phyloP scores from a whole-genome alignment of 805 yeast species.

The Barnettozyma pratensis region DNA sequence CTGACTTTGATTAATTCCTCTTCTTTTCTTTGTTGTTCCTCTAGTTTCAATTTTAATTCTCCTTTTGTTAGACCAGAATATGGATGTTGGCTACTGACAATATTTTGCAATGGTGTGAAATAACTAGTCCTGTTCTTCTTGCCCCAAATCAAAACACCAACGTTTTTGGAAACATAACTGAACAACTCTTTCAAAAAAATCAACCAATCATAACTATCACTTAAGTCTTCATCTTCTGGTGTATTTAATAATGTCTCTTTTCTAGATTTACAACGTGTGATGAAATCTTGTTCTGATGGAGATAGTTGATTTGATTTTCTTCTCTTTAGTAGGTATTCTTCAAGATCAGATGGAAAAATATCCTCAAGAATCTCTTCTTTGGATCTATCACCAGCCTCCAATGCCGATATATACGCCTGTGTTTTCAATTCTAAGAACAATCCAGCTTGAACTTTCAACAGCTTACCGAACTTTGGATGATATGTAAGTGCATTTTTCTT shows the following conservation, averaged over 20 bases:
- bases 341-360: slow-evolving; percentile 66
- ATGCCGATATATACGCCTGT: slow-evolving; percentile 88
- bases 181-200: slow-evolving; percentile 73
- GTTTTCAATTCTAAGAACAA: slow-evolving; percentile 85
- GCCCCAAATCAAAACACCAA: slow-evolving; percentile 72
- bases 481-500: neutral
- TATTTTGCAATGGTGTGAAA: slow-evolving; percentile 11
- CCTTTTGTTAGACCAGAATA: slow-evolving; percentile 17
- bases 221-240: slow-evolving; percentile 44
- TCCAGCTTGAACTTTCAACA: slow-evolving; percentile 76
- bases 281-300: slow-evolving; percentile 77
- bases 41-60: slow-evolving; percentile 17
- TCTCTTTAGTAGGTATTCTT: slow-evolving; percentile 33
- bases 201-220: slow-evolving; percentile 81
- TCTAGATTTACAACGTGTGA: slow-evolving; percentile 67
- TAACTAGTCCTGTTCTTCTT: slow-evolving; percentile 33
- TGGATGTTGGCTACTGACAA: slow-evolving; percentile 1
- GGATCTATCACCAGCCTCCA: slow-evolving; percentile 57
- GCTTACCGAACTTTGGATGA: slow-evolving; percentile 50
- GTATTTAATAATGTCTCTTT: slow-evolving; percentile 52
- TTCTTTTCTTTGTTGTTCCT: slow-evolving; percentile 13
- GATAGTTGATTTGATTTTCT: slow-evolving; percentile 38
- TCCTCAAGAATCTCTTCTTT: slow-evolving; percentile 65
- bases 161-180: slow-evolving; percentile 71
- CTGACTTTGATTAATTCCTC: slow-evolving; percentile 12